These are phyloP conservation scores for Cotoneaster glaucophyllus DNA, from an alignment of 306 rosid species.

Conservation along the genomic window DNA sequence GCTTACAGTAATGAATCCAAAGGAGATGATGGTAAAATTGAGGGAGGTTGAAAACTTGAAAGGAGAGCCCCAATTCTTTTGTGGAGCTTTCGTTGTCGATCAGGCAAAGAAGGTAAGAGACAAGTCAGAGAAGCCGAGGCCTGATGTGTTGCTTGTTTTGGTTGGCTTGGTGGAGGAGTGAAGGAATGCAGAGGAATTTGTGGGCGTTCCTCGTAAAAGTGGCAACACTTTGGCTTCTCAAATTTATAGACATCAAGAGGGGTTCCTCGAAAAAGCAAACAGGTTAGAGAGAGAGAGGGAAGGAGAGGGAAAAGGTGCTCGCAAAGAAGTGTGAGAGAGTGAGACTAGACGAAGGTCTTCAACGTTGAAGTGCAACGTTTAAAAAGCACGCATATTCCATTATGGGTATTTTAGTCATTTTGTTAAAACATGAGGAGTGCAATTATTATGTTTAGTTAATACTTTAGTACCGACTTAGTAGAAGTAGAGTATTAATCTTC, in stretches of 20 bases:
- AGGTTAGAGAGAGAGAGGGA: background rate
- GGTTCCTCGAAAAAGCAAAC: too few species aligned
- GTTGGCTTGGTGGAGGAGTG: constrained; percentile 11
- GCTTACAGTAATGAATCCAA: constrained; percentile 22
- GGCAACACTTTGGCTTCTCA: constrained; percentile 8
- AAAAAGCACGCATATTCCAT: background rate
- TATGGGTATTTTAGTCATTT: constrained; percentile 15
- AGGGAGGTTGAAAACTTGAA: background rate
- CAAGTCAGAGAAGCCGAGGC: background rate
- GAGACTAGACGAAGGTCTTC: background rate
- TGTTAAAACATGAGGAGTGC: background rate
- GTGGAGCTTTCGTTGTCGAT: constrained; percentile 14
- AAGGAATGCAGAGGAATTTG: constrained; percentile 14
- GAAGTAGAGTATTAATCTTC: rapidly evolving
- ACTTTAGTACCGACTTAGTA: too few species aligned
- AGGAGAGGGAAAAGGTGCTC: background rate
- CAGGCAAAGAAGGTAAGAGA: constrained; percentile 7
- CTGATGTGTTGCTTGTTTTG: background rate
- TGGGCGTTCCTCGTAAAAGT: constrained; percentile 31
- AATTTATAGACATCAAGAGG: constrained; percentile 21
- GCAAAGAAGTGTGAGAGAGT: background rate
- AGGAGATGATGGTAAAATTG: background rate
- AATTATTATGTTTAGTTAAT: background rate
- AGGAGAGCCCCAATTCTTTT: background rate
- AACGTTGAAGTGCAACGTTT: constrained; percentile 10